phyloP scores from a whole-genome alignment of 148 eudicot species.

The Gaultheria prostrata region DNA sequence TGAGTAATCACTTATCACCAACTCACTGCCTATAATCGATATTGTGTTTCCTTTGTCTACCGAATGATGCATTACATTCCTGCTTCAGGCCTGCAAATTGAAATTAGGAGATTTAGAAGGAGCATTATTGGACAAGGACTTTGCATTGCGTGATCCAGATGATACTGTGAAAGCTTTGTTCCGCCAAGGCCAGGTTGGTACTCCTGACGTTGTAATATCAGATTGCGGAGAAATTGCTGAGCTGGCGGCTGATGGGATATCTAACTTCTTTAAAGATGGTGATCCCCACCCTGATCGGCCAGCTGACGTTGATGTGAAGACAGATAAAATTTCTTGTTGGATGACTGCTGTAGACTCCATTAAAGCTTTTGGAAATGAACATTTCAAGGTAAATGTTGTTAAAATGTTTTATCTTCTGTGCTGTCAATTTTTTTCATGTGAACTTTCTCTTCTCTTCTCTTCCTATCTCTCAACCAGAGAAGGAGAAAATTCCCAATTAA shows the following conservation, averaged over 20 bases:
- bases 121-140: slow-evolving; percentile 70
- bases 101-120: slow-evolving; percentile 76
- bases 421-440: not conserved
- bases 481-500: not conserved
- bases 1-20: not conserved
- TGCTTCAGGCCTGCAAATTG: slow-evolving; percentile 66
- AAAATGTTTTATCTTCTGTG: not conserved
- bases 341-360: slow-evolving; percentile 57
- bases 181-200: slow-evolving; percentile 39
- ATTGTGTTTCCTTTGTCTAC: not conserved
- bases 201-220: slow-evolving; percentile 46
- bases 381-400: slow-evolving; percentile 55
- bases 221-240: slow-evolving; percentile 84
- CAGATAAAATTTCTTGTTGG: slow-evolving; percentile 68
- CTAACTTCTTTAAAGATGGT: slow-evolving; percentile 81
- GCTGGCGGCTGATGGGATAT: slow-evolving; percentile 70
- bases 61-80: slow-evolving; percentile 4
- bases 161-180: slow-evolving; percentile 74
- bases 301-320: slow-evolving; percentile 57
- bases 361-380: slow-evolving; percentile 68
- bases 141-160: slow-evolving; percentile 72
- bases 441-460: not conserved
- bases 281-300: slow-evolving; percentile 84
- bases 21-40: not conserved
- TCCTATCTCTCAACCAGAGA: not conserved